Conservation (phyloP, 2,329 filamentous ascomycete genomes). For the Botrytis elliptica region DNA sequence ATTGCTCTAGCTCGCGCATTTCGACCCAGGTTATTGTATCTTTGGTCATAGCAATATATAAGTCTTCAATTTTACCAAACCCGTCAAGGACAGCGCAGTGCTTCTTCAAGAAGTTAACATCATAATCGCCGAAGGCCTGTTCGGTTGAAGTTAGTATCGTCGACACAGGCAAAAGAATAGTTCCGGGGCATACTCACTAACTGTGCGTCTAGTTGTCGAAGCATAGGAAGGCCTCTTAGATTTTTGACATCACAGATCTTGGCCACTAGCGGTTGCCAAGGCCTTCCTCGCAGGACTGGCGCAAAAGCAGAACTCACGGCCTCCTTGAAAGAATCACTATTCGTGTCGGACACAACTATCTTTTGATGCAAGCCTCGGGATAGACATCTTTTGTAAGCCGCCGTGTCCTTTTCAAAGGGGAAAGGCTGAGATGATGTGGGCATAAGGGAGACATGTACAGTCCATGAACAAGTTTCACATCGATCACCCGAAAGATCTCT, state of each 20-base stretch:
- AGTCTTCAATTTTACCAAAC: conserved; percentile 55
- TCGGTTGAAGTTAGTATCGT: not conserved
- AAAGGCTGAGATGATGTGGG: conserved; percentile 55
- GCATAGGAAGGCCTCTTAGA: conserved; percentile 57
- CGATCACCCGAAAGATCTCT: conserved; percentile 29
- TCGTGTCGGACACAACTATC: conserved; percentile 52
- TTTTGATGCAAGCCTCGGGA: conserved; percentile 60
- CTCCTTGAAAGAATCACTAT: conserved; percentile 49
- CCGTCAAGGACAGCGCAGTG: conserved; percentile 57
- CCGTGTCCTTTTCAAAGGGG: conserved; percentile 61
- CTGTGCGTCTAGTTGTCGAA: conserved; percentile 50
- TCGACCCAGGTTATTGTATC: conserved; percentile 54
- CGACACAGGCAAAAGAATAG: not conserved
- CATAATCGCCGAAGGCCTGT: conserved; percentile 40
- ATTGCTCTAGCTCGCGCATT: conserved; percentile 49
- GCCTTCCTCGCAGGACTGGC: conserved; percentile 48
- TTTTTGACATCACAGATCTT: conserved; percentile 56
- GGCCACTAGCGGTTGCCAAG: conserved; percentile 59
- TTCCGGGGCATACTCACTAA: conserved; percentile 39
- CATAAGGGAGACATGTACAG: conserved; percentile 59
- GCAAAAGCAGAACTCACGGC: conserved; percentile 53
- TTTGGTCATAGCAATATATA: conserved; percentile 58
- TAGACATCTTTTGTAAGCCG: conserved; percentile 59
- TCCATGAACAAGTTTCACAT: conserved; percentile 49
- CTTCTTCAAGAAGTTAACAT: conserved; percentile 51